Evolutionary conservation across 495 filamentous ascomycete genomes (phyloP).

Genomic region (Rhypophila decipiens): DNA sequence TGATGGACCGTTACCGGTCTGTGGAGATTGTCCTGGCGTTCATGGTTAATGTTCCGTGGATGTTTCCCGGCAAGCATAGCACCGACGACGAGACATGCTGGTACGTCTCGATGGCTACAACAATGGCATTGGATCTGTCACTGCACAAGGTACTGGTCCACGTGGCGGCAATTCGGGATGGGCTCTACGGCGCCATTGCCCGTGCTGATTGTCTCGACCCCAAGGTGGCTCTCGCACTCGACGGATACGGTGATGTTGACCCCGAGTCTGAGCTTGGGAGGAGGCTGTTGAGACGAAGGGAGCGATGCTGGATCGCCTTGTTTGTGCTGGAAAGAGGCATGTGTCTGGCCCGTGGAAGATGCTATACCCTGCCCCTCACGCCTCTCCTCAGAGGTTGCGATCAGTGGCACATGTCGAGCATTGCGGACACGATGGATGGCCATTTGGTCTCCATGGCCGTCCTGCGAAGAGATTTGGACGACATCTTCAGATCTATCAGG

Average conservation of each 20-base stretch:
- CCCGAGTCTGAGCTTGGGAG: conserved; percentile 52
- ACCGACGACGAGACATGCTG: conserved; percentile 67
- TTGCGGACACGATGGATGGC: conserved; percentile 61
- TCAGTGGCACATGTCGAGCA: conserved; percentile 55
- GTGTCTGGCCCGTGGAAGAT: conserved; percentile 61
- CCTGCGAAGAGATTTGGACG: conserved; percentile 58
- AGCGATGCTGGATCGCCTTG: conserved; percentile 63
- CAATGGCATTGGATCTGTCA: conserved; percentile 61
- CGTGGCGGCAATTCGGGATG: conserved; percentile 42
- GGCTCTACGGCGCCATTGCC: conserved; percentile 44
- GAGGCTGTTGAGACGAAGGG: conserved; percentile 55
- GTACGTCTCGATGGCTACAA: conserved; percentile 62
- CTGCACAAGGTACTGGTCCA: conserved; percentile 62
- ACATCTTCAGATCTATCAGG: conserved; percentile 53
- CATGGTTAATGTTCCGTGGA: conserved; percentile 75
- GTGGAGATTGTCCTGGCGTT: conserved; percentile 69
- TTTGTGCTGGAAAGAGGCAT: conserved; percentile 71
- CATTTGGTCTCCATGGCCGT: conserved; percentile 64
- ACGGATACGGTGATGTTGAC: conserved; percentile 60
- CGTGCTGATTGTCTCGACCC: conserved; percentile 61
- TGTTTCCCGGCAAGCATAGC: conserved; percentile 59
- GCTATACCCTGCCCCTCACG: conserved; percentile 59
- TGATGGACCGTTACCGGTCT: conserved; percentile 53
- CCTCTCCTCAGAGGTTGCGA: conserved; percentile 60
- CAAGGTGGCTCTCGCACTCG: conserved; percentile 56